Percentiles rank a stretch among this genome's conserved stretches.
Conservation (phyloP, 176 grass and related monocot species). For the Alloteropsis semialata region DNA sequence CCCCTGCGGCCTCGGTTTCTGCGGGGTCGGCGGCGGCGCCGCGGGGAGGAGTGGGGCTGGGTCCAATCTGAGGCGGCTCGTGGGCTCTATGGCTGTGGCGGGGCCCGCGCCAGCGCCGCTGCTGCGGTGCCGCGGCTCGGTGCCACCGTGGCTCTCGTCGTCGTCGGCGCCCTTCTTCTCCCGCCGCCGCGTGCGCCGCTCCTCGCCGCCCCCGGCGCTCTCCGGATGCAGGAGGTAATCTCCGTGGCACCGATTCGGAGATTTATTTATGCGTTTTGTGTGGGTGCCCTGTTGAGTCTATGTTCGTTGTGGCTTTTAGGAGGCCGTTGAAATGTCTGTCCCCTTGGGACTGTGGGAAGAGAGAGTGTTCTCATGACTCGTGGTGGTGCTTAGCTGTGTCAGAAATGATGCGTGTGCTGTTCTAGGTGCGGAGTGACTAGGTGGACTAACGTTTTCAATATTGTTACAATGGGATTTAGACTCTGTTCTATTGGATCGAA, state of each 20-base stretch:
- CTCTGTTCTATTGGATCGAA: neutral
- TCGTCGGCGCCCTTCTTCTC: constrained; percentile 12
- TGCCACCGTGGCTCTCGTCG: constrained; percentile 11
- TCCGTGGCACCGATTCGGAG: neutral
- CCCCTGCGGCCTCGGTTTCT: constrained; percentile 20
- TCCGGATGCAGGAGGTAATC: constrained; percentile 34
- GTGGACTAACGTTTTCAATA: neutral
- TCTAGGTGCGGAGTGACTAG: neutral
- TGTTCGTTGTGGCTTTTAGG: neutral
- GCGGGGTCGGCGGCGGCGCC: neutral
- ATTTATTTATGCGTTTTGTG: neutral
- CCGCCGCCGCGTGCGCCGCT: neutral
- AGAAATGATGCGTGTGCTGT: neutral
- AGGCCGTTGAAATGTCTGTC: neutral
- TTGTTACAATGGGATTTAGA: neutral
- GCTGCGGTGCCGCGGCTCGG: constrained; percentile 12
- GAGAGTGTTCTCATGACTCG: neutral
- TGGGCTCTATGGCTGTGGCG: constrained; percentile 44
- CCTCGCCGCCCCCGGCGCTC: neutral
- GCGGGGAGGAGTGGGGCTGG: neutral
- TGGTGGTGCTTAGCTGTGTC: neutral
- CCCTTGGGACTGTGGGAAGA: neutral
- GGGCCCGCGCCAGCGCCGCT: constrained; percentile 23
- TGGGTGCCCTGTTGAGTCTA: too few species aligned
- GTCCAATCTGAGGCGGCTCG: constrained; percentile 41